A percentile compares a stretch with the other conserved stretches of the same genome.
Conservation (phyloP, 495 filamentous ascomycete species). For the Hamigera avellanea region DNA sequence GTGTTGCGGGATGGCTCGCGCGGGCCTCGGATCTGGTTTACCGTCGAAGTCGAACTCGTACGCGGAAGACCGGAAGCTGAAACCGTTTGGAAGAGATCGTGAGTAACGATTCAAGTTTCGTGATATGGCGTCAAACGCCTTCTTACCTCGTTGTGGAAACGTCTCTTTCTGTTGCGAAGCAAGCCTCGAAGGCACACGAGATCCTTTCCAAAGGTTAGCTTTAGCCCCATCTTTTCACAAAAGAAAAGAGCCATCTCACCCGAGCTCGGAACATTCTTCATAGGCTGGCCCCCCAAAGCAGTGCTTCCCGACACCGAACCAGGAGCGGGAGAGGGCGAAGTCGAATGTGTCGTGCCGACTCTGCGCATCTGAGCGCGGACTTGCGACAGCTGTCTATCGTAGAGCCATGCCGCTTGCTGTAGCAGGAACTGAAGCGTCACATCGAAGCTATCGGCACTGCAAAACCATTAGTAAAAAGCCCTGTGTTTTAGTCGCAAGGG, state of each 20-base stretch:
- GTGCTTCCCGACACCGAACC: conserved; percentile 39
- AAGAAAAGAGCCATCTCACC: conserved; percentile 23
- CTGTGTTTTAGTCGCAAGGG: too few relatives aligned
- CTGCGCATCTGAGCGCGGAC: conserved; percentile 85
- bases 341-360: conserved; percentile 41
- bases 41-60: conserved; percentile 47
- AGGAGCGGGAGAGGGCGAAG: conserved; percentile 32
- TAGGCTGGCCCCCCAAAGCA: conserved; percentile 40
- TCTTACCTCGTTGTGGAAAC: conserved; percentile 33
- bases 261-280: conserved; percentile 45
- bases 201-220: conserved; percentile 20
- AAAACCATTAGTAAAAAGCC: conserved; percentile 4
- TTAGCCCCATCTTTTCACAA: not conserved
- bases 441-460: conserved; percentile 49
- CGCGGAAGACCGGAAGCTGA: conserved; percentile 23
- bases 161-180: conserved; percentile 52
- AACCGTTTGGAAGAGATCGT: too few relatives aligned
- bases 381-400: conserved; percentile 80
- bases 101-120: too few relatives aligned
- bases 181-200: conserved; percentile 47
- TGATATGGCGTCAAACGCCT: too few relatives aligned
- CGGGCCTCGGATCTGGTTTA: conserved; percentile 23
- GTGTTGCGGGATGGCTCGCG: conserved; percentile 31
- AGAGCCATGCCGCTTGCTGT: conserved; percentile 90
- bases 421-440: conserved; percentile 82